Conservation (phyloP, 257 asterid genomes). For the Fraxinus pennsylvanica region DNA sequence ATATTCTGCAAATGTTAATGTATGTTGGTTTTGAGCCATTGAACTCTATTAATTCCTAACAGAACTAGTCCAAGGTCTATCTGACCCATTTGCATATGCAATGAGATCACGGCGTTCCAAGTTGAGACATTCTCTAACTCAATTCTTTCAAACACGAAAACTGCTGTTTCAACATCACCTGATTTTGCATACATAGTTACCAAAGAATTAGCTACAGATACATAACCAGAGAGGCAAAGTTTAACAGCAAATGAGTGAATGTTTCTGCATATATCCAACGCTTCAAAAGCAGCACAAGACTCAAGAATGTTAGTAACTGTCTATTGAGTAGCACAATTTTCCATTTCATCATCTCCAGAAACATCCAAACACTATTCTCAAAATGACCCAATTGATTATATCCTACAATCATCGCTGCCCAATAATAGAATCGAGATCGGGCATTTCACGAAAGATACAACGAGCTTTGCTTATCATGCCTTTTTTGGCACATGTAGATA, state of each 20-base stretch:
- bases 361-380: conserved; percentile 46
- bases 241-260: conserved; percentile 71
- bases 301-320: conserved; percentile 68
- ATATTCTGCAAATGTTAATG: no score
- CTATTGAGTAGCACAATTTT: conserved; percentile 53
- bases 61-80: no score
- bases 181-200: conserved; percentile 79
- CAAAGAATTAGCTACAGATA: conserved; percentile 70
- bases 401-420: conserved; percentile 84
- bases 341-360: conserved; percentile 56
- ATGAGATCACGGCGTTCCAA: conserved; percentile 59
- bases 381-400: conserved; percentile 52
- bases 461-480: no score
- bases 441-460: conserved; percentile 46
- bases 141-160: conserved; percentile 52
- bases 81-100: conserved; percentile 63
- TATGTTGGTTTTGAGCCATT: no score
- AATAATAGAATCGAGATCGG: conserved; percentile 73
- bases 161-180: conserved; percentile 50
- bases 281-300: conserved; percentile 57
- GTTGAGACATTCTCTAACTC: conserved; percentile 56
- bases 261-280: conserved; percentile 53
- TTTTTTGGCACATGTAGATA: no score
- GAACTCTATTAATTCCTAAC: no score
- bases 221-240: conserved; percentile 49